These are phyloP conservation scores for Aspergillus ochraceoroseus DNA, from an alignment of 2,329 filamentous ascomycete genomes.

Conservation along the genomic window DNA sequence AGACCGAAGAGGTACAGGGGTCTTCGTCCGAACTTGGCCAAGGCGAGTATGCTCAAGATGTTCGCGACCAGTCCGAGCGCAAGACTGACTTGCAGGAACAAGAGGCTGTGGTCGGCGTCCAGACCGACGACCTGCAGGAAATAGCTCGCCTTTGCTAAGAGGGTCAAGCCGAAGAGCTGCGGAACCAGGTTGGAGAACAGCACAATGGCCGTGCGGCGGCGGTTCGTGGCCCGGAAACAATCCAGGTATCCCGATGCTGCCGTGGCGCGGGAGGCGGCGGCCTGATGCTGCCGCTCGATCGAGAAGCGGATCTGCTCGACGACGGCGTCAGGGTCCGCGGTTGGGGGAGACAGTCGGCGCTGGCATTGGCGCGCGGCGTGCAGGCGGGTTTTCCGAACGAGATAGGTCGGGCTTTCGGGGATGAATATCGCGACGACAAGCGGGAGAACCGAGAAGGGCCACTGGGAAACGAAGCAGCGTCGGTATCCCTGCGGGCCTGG, in stretches of 20 bases:
- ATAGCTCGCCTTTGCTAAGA: slow-evolving; percentile 45
- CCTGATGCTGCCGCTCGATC: slow-evolving; percentile 51
- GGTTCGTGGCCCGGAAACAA: slow-evolving; percentile 26
- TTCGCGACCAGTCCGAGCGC: slow-evolving; percentile 47
- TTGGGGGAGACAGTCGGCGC: slow-evolving; percentile 46
- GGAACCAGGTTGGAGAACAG: slow-evolving; percentile 43
- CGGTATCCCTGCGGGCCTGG: slow-evolving; percentile 30
- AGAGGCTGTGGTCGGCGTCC: slow-evolving; percentile 29
- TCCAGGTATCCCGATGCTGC: slow-evolving; percentile 29
- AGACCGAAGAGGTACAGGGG: slow-evolving; percentile 28
- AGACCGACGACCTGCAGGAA: slow-evolving; percentile 37
- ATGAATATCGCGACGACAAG: slow-evolving; percentile 44
- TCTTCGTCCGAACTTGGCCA: slow-evolving; percentile 42
- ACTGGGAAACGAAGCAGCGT: slow-evolving; percentile 25
- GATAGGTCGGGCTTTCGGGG: slow-evolving; percentile 50
- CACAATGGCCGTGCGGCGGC: slow-evolving; percentile 31
- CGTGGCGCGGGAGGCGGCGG: too few relatives aligned
- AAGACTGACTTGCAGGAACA: slow-evolving; percentile 47
- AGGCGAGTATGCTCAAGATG: slow-evolving; percentile 43
- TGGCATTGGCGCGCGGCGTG: slow-evolving; percentile 43
- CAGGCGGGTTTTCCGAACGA: slow-evolving; percentile 43
- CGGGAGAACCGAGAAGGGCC: slow-evolving; percentile 37
- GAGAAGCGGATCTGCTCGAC: slow-evolving; percentile 37
- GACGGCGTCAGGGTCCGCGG: slow-evolving; percentile 33
- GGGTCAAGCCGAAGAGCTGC: slow-evolving; percentile 45